Evolutionary conservation across 306 rosid genomes (phyloP), one percentile per base, ranked within the genome.

Genomic region (Fragaria nilgerrensis): DNA sequence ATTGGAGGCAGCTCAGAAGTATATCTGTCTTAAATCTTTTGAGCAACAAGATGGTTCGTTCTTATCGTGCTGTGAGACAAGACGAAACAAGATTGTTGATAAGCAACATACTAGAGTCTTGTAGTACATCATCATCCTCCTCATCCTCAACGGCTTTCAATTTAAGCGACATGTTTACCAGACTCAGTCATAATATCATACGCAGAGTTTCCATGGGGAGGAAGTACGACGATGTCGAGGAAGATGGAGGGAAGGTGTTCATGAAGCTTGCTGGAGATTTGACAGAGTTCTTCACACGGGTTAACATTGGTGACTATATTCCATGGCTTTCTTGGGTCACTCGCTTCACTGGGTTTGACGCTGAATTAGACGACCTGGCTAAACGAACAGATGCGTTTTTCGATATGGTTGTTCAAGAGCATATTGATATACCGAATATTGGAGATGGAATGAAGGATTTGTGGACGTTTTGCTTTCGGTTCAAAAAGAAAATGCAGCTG

Each of bases 281-380:
- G 69, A 8, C 69, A 16, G 23, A 7, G 7, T 15, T 64, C 23
- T 64, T 64, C 69, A 34, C 45, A 17, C 44, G 23, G 1, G 45
- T 64, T 0, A 64, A 64, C 20, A 64, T 64, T 34, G 69, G 69
- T 16, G 69, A 64, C 45, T 64, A 16, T 34, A 64, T 64, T 9
- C 69, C 69, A 34, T 64, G 45, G 69, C 69, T 64, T 34, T n/a
- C 45, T 34, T 64, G 44, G 69, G 4, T 64, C 41, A 64, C 69
- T 17, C 23, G 45, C 9, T 4, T 64, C 12, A 34, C 13, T 64
- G 69, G 69, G 1, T 8, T 64, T 2, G 69, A 64, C 4, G 69
- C 69, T 34, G 2, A 64, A 29, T 34, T 64, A 34, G 23, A 32
- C 14, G 9, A 17, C 2, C 9, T 49, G 20, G 20, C 2, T 49